Base-by-base conservation (phyloP, 2,329 filamentous ascomycete genomes). In the Ophiognomonia clavigignenti-juglandacearum region DNA sequence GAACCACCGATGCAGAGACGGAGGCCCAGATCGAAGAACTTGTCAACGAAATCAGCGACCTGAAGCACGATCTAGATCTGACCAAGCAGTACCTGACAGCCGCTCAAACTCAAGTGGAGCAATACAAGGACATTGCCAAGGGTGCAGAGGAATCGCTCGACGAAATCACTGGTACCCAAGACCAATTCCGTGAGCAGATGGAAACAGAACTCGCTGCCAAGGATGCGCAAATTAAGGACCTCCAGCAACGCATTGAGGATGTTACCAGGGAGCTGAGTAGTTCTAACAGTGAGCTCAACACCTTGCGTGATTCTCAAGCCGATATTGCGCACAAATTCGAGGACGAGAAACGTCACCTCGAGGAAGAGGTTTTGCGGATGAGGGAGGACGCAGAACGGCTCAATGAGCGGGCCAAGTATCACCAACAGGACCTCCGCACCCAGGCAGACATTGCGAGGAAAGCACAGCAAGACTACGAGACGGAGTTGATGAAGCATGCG, bases 381-480 rank as follows among this genome's bases (percentile, higher is more conserved):
- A 93, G 88, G 63, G 89, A 95, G 39, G 86, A 95, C 56, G 85
- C 86, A 48, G 86, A 90, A 55, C 81, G 86, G 44, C 85, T 92
- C 62, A 76, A 82, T 51, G 86, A 89, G 51, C 85, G 90, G 41
- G 83, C 88, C 26, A 83, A 88, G 55, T 89, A 86, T 61, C 87
- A 96, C 61, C 88, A 95, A 61, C 86, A 95, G 58, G 91, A 97
- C 58, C 80, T 97, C 35, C 91, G 93, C 52, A 85, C 88, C 0
- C 93, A 98, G 65, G 91, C 92, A 23, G 87, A 95, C 37, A 97
- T 98, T 59, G 90, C 93, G 3, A 84, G 89, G 44, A 87, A 89
- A 64, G 90, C 93, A 4, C 93, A 98, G 63, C 86, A 95, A 61
- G 91, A 93, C 56, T 98, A 98, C 61, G 95, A 98, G 64, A 84